Conservation (phyloP, 2,329 filamentous ascomycete genomes). For the Trichoderma oligosporum region DNA sequence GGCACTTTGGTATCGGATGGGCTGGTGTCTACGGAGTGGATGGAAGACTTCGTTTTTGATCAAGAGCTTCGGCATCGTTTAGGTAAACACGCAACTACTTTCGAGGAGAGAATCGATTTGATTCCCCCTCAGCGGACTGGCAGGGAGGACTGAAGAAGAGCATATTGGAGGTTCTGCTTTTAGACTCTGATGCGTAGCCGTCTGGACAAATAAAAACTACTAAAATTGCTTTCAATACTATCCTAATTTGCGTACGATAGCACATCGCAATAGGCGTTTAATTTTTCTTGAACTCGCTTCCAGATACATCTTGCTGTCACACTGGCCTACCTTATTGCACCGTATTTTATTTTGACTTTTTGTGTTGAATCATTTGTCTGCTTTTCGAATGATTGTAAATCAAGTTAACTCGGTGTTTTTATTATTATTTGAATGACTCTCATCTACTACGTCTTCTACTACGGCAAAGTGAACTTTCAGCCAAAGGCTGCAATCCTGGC, state of each 20-base stretch:
- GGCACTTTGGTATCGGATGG: conserved; percentile 43
- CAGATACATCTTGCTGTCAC: background rate
- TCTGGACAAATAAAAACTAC: conserved; percentile 55
- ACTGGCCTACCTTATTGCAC: too few species aligned
- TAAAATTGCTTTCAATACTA: conserved; percentile 43
- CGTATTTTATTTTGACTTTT: too few species aligned
- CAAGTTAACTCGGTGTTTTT: conserved; percentile 25
- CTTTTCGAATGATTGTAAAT: background rate
- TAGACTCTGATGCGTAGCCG: conserved; percentile 55
- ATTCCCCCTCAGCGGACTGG: conserved; percentile 36
- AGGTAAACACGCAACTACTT: conserved; percentile 42
- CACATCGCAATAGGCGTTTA: too few species aligned
- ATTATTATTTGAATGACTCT: conserved; percentile 25
- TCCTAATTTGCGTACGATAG: conserved; percentile 21
- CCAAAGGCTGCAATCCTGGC: conserved; percentile 64
- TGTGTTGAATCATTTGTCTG: background rate
- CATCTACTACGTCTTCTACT: conserved; percentile 40
- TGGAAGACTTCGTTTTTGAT: conserved; percentile 54
- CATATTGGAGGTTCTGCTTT: conserved; percentile 50
- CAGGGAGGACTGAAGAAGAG: conserved; percentile 42
- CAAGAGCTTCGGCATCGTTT: conserved; percentile 47
- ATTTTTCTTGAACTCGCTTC: too few species aligned
- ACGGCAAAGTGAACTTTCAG: conserved; percentile 61
- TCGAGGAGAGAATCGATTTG: conserved; percentile 36
- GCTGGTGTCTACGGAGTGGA: conserved; percentile 63